Evolutionary conservation across 106 monocot species (phyloP), one percentile per base, ranked within the genome.

Genomic region (Gastrodia elata): DNA sequence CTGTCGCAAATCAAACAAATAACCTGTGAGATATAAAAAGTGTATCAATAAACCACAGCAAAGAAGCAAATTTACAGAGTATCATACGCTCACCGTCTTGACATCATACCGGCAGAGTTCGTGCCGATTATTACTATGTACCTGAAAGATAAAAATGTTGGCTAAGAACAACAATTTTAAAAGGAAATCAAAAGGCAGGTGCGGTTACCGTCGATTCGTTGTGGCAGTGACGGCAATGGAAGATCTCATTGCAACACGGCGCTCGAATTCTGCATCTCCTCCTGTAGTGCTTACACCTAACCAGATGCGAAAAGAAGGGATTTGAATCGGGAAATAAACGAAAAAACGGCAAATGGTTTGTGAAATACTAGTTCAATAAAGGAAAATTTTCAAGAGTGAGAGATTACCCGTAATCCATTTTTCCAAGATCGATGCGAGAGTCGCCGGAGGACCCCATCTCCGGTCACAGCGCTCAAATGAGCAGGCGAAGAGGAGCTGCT

Each of bases 1-100:
- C 84, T 80, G 52, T 94, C 88, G 30, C 94, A 91, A 38, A 94
- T 57, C 71, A 91, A 79, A 68, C 94, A 94, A 43, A 94, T 84
- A 1, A 94, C 94, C 94, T 94, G 68, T 64, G 78, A 52, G 61
- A 18, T 30, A 36, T 33, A 37, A n/a, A 13, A 22, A 24, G 15
- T 30, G 30, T 18, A 18, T 22, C 8, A 32, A 20, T n/a, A 6
- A 39, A 67, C 52, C 24, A 69, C 13, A 70, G 30, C 14, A 73
- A 34, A 72, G 24, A 28, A 36, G 1, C 15, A 39, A 79, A 79
- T 25, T 4, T 37, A 72, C 1, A 20, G 5, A 55, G 14, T n/a
- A 1, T 30, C 13, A 68, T 16, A 71, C 14, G 35, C 55, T 68
- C 71, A 88, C 88, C 39, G 75, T 74, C 74, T 82, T 20, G 14